Evolutionary conservation across 768 basidiomycete genomes (phyloP), one percentile per base, ranked within the genome.

Genomic region (Phaeotremella skinneri): DNA sequence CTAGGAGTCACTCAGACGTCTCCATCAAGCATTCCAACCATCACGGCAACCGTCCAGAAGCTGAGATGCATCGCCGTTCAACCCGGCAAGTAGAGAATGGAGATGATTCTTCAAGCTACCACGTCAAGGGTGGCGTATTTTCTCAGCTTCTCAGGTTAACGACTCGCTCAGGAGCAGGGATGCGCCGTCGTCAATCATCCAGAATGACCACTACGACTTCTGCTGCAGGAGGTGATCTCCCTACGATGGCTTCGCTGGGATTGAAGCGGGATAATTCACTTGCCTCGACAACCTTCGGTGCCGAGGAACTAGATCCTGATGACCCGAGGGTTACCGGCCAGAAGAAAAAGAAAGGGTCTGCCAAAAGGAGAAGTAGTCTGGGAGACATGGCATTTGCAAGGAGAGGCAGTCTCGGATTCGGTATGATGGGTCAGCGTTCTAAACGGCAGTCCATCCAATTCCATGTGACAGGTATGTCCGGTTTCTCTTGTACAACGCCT

Each of bases 311-410:
- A 37, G 89, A 90, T 69, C 81, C 83, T 17, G 87, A 90, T 63
- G 88, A 90, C 74, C 87, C 87, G 50, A 80, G 82, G 42, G 78
- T 88, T 23, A 88, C 85, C 43, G 86, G 85, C 4, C 74, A 82
- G 29, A 80, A 75, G 63, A 80, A 79, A 52, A 78, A 78, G 59
- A 79, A 58, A 27, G 17, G 34, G 9, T 37, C 17, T 17, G 21
- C 11, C 6, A 57, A 49, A 3, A 37, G 62, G 26, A 60, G 67
- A 49, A 66, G 50, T 29, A 58, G 56, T 60, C 41, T 61, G 29
- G 49, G 23, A 17, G 68, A 62, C 27, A 39, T 62, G 41, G 50
- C 62, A 4, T 69, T 60, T 41, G 55, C 42, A 43, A 59, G 53
- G 27, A 57, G 55, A n/a, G 49, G 30, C 21, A 56, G 56, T 4